phyloP scores from a whole-genome alignment of 805 yeast genomes.

The Yamadazyma phyllophila region DNA sequence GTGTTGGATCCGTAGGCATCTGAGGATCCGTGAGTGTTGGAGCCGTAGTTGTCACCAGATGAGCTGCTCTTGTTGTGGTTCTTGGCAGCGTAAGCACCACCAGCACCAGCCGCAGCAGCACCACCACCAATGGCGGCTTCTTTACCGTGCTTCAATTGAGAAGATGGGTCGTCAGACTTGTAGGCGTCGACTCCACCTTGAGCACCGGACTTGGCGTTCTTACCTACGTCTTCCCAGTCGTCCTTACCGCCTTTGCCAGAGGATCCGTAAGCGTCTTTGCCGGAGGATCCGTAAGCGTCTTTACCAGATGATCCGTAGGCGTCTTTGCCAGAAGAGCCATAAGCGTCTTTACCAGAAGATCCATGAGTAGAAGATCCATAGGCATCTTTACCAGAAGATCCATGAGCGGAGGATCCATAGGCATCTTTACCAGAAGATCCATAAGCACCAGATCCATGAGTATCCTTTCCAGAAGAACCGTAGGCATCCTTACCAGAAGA shows the following conservation, averaged over 20 bases:
- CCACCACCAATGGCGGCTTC: slow-evolving; percentile 15
- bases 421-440: slow-evolving; percentile 17
- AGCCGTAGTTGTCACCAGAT: background rate
- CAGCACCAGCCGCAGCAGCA: slow-evolving; percentile 17
- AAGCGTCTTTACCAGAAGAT: background rate
- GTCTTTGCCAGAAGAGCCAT: slow-evolving; percentile 11
- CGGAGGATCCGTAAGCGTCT: slow-evolving; percentile 14
- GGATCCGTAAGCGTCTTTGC: slow-evolving; percentile 3
- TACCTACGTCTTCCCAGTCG: slow-evolving; percentile 11
- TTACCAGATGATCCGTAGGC: slow-evolving; percentile 9
- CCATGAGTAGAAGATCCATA: slow-evolving; percentile 11
- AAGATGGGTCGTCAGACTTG: slow-evolving; percentile 12
- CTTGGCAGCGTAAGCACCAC: slow-evolving; percentile 12
- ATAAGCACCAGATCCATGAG: slow-evolving; percentile 7
- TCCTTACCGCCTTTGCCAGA: slow-evolving; percentile 1
- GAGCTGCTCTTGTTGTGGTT: slow-evolving; percentile 1
- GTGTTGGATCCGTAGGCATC: background rate
- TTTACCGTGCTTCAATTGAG: slow-evolving; percentile 11
- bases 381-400: slow-evolving; percentile 8
- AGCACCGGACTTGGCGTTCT: slow-evolving; percentile 11
- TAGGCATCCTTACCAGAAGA: slow-evolving; percentile 10
- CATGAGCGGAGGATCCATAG: slow-evolving; percentile 13
- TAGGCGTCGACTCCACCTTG: slow-evolving; percentile 6
- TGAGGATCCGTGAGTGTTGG: background rate
- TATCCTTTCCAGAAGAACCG: slow-evolving; percentile 11